Evolutionary conservation across 257 asterid genomes (phyloP), one percentile per base, ranked within the genome.

Genomic region (Solanum pinnatisectum): DNA sequence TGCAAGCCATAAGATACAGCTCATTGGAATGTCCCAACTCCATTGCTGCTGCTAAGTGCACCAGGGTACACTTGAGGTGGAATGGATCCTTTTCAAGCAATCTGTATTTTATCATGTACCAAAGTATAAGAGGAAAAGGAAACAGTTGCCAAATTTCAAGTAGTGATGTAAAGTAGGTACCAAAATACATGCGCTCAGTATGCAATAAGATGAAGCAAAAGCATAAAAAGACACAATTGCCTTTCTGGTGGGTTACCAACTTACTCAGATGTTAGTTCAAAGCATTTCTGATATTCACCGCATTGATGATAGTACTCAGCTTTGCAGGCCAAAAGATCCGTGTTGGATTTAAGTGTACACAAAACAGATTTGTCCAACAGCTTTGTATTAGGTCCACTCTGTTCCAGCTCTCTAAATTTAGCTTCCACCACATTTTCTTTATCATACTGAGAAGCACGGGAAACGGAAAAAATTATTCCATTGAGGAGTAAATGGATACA

Each of bases 71-170:
- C 91, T 95, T 97, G 85, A 95, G 91, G 94, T 97, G 99, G 92
- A 97, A 97, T 40, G 99, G 99, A 89, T 97, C 99, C 93, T 96
- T 97, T 92, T 97, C 99, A 5, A 97, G 99, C 94, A 97, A 94
- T 91, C 99, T 97, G 96, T 84, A 91, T 91, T 82, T 71, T 87
- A 89, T 86, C 83, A 89, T 87, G 77, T 83, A 88, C 88, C 77
- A 86, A 84, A 87, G 87, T 77, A 88, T 33, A 88, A 68, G 87
- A 15, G 39, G 84, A 81, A 81, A 18, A 46, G 68, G 44, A 86
- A 27, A 33, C 20, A 74, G 27, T n/a, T 18, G 18, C 84, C 49
- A 44, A 23, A 63, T 30, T 86, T 76, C 52, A 81, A 46, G 74
- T 42, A 73, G 44, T 86, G 59, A 44, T 16, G 16, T 49, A 46